phyloP scores from a whole-genome alignment of 371 early-diverging fungal species.

The Haplosporangium sp. region DNA sequence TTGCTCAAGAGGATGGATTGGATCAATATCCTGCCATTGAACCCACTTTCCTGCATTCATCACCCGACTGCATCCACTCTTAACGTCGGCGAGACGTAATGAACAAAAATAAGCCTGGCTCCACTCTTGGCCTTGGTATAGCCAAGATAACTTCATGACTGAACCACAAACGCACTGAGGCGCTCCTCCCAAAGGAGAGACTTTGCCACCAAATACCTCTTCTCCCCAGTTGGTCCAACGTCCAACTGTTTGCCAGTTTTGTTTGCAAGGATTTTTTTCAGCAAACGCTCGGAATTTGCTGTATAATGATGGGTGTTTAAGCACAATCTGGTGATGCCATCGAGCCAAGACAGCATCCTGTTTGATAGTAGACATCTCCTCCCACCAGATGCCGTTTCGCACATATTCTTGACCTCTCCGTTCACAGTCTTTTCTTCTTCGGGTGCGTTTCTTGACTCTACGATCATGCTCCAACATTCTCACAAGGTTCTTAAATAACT shows the following conservation, averaged over 20 bases:
- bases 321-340: slow-evolving; percentile 31
- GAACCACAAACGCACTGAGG: slow-evolving; percentile 30
- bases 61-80: slow-evolving; percentile 23
- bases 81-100: slow-evolving; percentile 5
- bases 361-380: neutral
- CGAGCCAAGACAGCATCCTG: slow-evolving; percentile 13
- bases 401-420: neutral
- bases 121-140: neutral
- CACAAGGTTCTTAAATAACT: slow-evolving; percentile 11
- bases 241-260: slow-evolving; percentile 9
- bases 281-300: slow-evolving; percentile 7
- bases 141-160: slow-evolving; percentile 18
- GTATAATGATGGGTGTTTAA: slow-evolving; percentile 16
- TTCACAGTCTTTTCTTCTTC: neutral
- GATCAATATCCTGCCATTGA: slow-evolving; percentile 8
- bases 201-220: slow-evolving; percentile 4
- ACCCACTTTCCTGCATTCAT: slow-evolving; percentile 11
- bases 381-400: neutral
- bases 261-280: slow-evolving; percentile 6
- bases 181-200: slow-evolving; percentile 6
- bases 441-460: neutral
- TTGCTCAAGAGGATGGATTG: slow-evolving; percentile 11
- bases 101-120: slow-evolving; percentile 21
- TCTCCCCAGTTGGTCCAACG: slow-evolving; percentile 23
- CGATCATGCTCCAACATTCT: neutral